Evolutionary conservation across 805 yeast species (phyloP).

Genomic region (Lipomyces yamanashiensis): DNA sequence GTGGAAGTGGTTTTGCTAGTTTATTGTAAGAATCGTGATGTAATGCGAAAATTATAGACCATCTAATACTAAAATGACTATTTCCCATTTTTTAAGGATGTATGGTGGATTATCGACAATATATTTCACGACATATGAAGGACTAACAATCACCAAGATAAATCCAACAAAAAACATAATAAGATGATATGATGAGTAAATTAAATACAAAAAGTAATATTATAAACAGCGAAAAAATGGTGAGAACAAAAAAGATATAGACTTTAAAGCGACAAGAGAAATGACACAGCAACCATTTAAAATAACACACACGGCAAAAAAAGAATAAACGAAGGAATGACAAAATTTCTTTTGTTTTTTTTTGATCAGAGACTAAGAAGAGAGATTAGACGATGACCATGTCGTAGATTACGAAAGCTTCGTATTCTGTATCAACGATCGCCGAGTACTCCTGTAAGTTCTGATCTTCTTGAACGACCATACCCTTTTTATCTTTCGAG

Average conservation of each 20-base stretch:
- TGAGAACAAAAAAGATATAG: neutral
- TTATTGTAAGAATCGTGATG: constrained; percentile 12
- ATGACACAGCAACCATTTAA: neutral
- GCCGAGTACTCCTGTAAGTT: constrained; percentile 86
- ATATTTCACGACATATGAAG: neutral
- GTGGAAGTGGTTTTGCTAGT: constrained; percentile 32
- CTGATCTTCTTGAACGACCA: constrained; percentile 60
- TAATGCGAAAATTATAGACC: neutral
- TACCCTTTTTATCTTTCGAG: constrained; percentile 67
- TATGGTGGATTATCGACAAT: neutral
- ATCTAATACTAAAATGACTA: neutral
- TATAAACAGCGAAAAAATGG: neutral
- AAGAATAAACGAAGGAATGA: too few species aligned
- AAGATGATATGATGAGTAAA: neutral
- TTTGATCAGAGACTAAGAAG: neutral
- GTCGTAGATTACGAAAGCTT: constrained; percentile 89
- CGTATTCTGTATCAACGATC: constrained; percentile 91
- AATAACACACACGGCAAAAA: neutral
- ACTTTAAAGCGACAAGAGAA: neutral
- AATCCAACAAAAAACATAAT: neutral
- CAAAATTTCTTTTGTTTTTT: neutral
- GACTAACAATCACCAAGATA: neutral
- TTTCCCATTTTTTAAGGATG: too few species aligned
- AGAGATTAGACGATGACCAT: constrained; percentile 42
- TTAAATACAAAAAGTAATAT: neutral